Base-by-base conservation (phyloP, 2,329 filamentous ascomycete species). In the Colletotrichum limetticola region DNA sequence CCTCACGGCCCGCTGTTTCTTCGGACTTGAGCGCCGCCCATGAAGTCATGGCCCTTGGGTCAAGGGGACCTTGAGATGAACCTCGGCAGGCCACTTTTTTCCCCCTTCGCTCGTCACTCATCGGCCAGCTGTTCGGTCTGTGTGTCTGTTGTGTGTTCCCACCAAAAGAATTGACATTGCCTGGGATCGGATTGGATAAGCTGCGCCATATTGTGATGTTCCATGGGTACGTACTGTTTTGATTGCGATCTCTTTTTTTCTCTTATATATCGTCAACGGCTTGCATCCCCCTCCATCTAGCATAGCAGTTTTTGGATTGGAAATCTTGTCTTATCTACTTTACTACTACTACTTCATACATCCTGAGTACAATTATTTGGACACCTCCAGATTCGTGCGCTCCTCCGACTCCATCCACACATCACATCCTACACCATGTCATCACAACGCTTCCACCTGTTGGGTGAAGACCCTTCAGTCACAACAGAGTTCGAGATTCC, bases 401-500 rank as follows among this genome's bases (percentile, higher is more conserved):
- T 26, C n/a, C 42, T 52, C 24, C 53, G 12, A 24, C n/a, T 22
- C 57, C 7, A 30, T 19, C 19, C 24, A 42, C 24, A 62, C 46
- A 53, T 24, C 24, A 46, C n/a, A 72, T 35, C 35, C 56, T 14
- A 52, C 63, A 76, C 30, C 46, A 85, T 85, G 82, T 76, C 80
- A 42, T 78, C 79, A 53, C 82, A 83, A 77, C 77, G 78, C 53
- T 86, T 86, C 66, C 81, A 85, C 68, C 82, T 86, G 24, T 75
- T 84, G 63, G 85, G 85, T 19, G 83, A 86, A 64, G 78, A 80
- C 71, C 75, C 79, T 56, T 80, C 80, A 11, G 80, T 77, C 14
- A 79, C 80, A n/a, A 79, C 73, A 66, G 80, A 82, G 7, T 80
- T 86, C 53, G 82, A 84, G 8, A 61, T 86, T 4, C 77, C 81